Conservation (phyloP, 306 rosid species). For the Delonix regia region DNA sequence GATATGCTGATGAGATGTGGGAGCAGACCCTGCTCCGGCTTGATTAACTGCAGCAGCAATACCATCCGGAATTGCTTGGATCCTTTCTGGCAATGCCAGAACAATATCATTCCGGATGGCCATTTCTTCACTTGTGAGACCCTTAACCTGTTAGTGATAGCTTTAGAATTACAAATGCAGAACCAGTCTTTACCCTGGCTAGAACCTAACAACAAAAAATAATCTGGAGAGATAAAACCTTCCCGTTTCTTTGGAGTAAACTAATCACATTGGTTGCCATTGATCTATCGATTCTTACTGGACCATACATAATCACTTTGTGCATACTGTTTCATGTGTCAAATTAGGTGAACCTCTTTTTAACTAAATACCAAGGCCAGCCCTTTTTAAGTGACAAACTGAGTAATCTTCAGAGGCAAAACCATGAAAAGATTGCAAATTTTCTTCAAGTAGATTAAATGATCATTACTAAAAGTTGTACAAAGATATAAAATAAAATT, state of each 20-base stretch:
- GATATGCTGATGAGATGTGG: conserved; percentile 55
- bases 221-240: conserved; percentile 10
- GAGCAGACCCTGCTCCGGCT: conserved; percentile 53
- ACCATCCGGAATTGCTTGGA: conserved; percentile 84
- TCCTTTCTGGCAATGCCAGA: conserved; percentile 71
- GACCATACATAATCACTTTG: not conserved
- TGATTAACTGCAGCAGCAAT: conserved; percentile 45
- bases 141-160: conserved; percentile 69
- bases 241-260: not conserved
- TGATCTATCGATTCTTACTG: not conserved
- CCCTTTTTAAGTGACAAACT: not conserved
- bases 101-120: conserved; percentile 65
- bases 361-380: not conserved
- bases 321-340: not conserved
- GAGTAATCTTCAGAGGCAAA: not conserved
- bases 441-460: not conserved
- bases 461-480: not conserved
- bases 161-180: conserved; percentile 28
- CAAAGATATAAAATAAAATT: not conserved
- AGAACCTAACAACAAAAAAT: conserved; percentile 7
- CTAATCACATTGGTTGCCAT: not conserved
- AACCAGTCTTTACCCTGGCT: conserved; percentile 1
- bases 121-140: conserved; percentile 67
- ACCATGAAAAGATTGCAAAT: not conserved
- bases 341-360: not conserved